Percentiles rank a stretch among this genome's conserved stretches.
phyloP scores from a whole-genome alignment of 208 protist genomes.

The Wallacemonas rigidus region DNA sequence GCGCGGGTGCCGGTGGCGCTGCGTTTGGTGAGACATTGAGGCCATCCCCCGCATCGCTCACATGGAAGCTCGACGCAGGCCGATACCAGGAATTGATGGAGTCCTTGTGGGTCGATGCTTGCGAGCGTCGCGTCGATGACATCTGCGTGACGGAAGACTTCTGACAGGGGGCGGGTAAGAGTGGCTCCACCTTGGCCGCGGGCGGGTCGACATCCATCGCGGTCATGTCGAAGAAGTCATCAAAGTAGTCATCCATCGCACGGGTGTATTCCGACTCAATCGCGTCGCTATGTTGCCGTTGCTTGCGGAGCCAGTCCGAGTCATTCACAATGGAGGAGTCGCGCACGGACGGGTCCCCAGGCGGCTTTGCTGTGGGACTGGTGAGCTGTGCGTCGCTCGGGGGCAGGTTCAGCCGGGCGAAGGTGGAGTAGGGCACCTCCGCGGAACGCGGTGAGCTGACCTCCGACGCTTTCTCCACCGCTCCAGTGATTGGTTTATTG shows the following conservation, averaged over 20 bases:
- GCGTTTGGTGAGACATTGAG: not conserved
- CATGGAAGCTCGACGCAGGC: not conserved
- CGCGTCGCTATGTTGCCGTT: not conserved
- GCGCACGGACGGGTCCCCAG: not conserved
- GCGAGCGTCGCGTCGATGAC: not conserved
- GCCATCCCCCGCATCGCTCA: not conserved
- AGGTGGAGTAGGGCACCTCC: too few relatives aligned
- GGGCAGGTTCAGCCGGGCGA: too few relatives aligned
- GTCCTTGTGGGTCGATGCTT: not conserved
- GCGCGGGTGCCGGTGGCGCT: not conserved
- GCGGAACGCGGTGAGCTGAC: too few relatives aligned
- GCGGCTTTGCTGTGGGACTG: too few relatives aligned
- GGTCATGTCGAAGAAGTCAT: not conserved
- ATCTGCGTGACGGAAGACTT: not conserved
- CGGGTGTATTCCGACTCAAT: not conserved
- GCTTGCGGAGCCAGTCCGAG: not conserved
- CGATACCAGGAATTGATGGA: slow-evolving; percentile 5
- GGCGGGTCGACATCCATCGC: not conserved
- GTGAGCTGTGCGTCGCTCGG: too few relatives aligned
- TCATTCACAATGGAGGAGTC: not conserved
- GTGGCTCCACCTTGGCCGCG: not conserved
- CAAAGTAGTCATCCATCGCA: not conserved
- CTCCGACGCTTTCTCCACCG: too few relatives aligned
- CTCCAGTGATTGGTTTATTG: too few relatives aligned
- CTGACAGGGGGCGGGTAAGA: not conserved